Evolutionary conservation across 495 filamentous ascomycete species (phyloP).

Genomic region (Podospora appendiculata): DNA sequence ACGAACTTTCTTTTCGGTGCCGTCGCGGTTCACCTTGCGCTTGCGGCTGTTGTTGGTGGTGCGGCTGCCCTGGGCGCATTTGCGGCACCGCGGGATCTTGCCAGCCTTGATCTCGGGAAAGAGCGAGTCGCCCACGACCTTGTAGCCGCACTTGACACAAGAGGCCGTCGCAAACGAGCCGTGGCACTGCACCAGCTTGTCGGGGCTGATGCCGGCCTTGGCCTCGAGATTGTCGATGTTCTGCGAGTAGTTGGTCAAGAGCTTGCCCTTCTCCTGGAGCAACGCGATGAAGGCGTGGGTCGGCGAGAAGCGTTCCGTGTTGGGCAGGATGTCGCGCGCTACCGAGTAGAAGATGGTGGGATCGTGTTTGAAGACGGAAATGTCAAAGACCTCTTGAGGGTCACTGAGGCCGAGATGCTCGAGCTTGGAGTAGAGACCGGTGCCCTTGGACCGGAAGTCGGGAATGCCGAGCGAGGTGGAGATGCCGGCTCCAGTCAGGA

Average conservation of each 20-base stretch:
- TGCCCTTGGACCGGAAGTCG: constrained; percentile 80
- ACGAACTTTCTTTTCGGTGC: constrained; percentile 48
- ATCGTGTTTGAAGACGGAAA: constrained; percentile 75
- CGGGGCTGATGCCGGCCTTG: constrained; percentile 70
- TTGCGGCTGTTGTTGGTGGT: constrained; percentile 46
- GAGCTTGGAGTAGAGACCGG: constrained; percentile 79
- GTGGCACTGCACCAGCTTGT: constrained; percentile 93
- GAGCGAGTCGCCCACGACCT: constrained; percentile 68
- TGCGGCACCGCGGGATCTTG: constrained; percentile 55
- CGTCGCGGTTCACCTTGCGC: constrained; percentile 66
- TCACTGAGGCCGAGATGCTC: constrained; percentile 63
- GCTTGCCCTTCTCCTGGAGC: constrained; percentile 82
- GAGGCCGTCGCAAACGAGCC: constrained; percentile 90
- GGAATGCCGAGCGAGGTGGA: constrained; percentile 85
- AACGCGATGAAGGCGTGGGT: constrained; percentile 94
- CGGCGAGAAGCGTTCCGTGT: constrained; percentile 63
- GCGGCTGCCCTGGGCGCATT: constrained; percentile 45
- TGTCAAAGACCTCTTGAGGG: constrained; percentile 93
- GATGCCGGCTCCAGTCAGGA: constrained; percentile 91
- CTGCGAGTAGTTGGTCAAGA: constrained; percentile 95
- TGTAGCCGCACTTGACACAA: constrained; percentile 73
- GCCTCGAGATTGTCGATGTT: constrained; percentile 97
- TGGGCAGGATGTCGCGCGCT: constrained; percentile 84
- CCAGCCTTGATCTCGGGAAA: constrained; percentile 72
- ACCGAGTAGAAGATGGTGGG: constrained; percentile 88